phyloP scores from a whole-genome alignment of 495 filamentous ascomycete species.

The Penicillium herquei region DNA sequence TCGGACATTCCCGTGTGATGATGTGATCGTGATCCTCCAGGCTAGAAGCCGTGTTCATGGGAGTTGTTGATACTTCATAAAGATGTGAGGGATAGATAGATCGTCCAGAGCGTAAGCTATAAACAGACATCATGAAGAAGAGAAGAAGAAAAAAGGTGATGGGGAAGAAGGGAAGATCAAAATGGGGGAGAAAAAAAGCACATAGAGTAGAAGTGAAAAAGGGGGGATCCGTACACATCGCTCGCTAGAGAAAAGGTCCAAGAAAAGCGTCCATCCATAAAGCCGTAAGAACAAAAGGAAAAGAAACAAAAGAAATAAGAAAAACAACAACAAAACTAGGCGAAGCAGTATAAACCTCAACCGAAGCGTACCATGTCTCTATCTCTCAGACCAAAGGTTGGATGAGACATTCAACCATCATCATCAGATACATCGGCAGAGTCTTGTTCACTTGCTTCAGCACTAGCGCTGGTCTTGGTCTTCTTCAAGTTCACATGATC shows the following conservation, averaged over 20 bases:
- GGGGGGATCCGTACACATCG: constrained; percentile 37
- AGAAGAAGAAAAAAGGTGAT: constrained; percentile 16
- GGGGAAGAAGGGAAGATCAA: constrained; percentile 9
- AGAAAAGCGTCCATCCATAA: constrained; percentile 38
- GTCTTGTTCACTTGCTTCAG: constrained; percentile 50
- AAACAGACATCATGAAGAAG: constrained; percentile 28
- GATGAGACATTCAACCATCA: constrained; percentile 36
- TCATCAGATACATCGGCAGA: constrained; percentile 50
- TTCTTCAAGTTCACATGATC: constrained; percentile 47
- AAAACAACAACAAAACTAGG: constrained; percentile 2
- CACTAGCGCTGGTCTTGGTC: constrained; percentile 45
- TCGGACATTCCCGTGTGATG: background rate
- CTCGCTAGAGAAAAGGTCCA: constrained; percentile 35
- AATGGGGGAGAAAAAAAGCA: constrained; percentile 19
- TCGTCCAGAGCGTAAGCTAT: constrained; percentile 42
- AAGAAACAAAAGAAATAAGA: constrained; percentile 15
- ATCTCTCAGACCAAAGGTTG: background rate
- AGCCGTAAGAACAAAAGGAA: constrained; percentile 30
- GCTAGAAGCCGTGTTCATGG: no score
- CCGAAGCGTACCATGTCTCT: background rate
- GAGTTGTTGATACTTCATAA: background rate
- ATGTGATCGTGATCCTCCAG: constrained; percentile 1
- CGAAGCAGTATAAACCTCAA: background rate
- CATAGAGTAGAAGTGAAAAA: constrained; percentile 10
- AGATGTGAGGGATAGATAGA: constrained; percentile 10